Base-by-base conservation (phyloP, 1,284 basidiomycete species). In the Waitea zeae region DNA sequence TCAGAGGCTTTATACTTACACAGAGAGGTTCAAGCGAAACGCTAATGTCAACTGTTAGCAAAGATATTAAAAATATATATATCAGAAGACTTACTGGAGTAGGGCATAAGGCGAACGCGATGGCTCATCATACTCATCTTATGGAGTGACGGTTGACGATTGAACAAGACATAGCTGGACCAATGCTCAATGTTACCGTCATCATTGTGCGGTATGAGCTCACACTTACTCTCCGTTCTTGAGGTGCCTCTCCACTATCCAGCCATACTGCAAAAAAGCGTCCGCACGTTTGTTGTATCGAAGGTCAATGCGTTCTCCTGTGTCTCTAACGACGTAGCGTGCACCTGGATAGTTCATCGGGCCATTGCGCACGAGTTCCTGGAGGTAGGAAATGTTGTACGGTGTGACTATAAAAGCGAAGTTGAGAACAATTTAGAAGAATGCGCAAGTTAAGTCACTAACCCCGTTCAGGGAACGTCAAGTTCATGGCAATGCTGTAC, bases 81-180 rank as follows among this genome's bases (percentile, higher is more conserved):
- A 7, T 13, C 12, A 35, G 29, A n/a, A 19, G 5, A 69, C 84
- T 56, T 51, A 90, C 86, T 98, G 18, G 95, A 98, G 57, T 97
- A 98, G 22, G 88, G 86, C 92, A 98, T 96, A 38, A 99, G 63
- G 51, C 87, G 89, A 34, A 98, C 86, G 28, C 95, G 76, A 62
- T 99, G 95, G 56, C 87, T 89, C 95, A 98, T 98, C 95, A 98
- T 98, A 66, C 87, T 93, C 95, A 98, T 98, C 59, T 98, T 99
- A 60, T 99, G 95, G 56, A 98, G 58, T 67, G 79, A 87, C 2
- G 95, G 95, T 52, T 98, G 95, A 42, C 95, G 92, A 56, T 98
- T 98, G 67, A 99, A 98, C 34, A 98, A 61, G 22, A 98, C 87
- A 48, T 72, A 96, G 51, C 87, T 90, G 43, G 5, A 33, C 17